These are phyloP conservation scores for Pythium myriotylum DNA, from an alignment of 352 stramenopile genomes.

Conservation along the genomic window DNA sequence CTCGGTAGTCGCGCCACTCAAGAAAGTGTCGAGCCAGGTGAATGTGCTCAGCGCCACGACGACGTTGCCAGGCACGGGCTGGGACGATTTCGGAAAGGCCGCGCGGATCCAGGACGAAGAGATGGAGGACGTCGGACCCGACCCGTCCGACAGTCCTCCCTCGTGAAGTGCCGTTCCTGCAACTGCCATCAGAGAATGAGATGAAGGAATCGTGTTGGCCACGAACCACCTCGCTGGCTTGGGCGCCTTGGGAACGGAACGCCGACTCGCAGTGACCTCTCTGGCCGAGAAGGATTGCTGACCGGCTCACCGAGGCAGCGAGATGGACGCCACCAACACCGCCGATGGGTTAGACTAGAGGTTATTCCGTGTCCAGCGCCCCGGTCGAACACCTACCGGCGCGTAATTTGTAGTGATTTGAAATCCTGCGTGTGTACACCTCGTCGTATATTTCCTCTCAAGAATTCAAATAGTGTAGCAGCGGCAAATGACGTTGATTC, in stretches of 20 bases:
- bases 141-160: conserved; percentile 21
- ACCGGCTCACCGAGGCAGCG: not conserved
- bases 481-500: conserved; percentile 1
- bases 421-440: conserved; percentile 5
- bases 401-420: too few species aligned
- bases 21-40: conserved; percentile 71
- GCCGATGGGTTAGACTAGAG: not conserved
- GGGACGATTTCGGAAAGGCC: not conserved
- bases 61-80: not conserved
- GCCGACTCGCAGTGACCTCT: too few species aligned
- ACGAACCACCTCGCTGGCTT: too few species aligned
- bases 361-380: too few species aligned
- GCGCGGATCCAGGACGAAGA: conserved; percentile 2
- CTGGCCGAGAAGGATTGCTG: too few species aligned
- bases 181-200: too few species aligned
- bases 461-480: not conserved
- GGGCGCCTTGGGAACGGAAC: too few species aligned
- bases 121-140: conserved; percentile 11
- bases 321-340: not conserved
- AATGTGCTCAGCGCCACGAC: conserved; percentile 43
- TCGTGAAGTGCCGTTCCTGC: conserved; percentile 9
- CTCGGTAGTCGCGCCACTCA: conserved; percentile 35
- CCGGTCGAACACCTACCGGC: too few species aligned
- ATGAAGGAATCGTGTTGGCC: too few species aligned
- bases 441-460: conserved; percentile 14